A percentile compares a stretch with the other conserved stretches of the same genome.
Evolutionary conservation across 2,329 filamentous ascomycete species (phyloP).

Genomic region (Orbilia quercus): DNA sequence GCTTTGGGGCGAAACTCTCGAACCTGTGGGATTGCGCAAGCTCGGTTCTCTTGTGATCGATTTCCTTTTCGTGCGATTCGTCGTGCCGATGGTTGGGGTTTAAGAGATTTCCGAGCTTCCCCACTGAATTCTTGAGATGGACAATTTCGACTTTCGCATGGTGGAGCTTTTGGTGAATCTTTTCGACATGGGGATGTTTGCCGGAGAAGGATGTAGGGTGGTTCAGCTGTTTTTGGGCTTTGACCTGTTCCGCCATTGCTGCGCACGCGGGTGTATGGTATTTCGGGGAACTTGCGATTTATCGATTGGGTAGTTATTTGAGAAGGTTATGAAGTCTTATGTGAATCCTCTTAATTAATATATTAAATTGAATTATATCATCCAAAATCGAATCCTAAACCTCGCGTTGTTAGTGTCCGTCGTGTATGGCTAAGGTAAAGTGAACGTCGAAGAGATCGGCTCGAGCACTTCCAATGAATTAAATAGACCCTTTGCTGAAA

Average conservation of each 20-base stretch:
- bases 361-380: too few species aligned
- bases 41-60: slow-evolving; percentile 80
- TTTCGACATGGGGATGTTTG: slow-evolving; percentile 42
- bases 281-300: too few species aligned
- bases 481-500: slow-evolving; percentile 15
- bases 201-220: slow-evolving; percentile 33
- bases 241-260: slow-evolving; percentile 35
- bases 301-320: neutral
- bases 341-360: neutral
- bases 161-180: slow-evolving; percentile 61
- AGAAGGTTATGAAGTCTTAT: neutral
- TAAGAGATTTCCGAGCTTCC: slow-evolving; percentile 75
- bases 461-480: slow-evolving; percentile 6
- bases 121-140: slow-evolving; percentile 72
- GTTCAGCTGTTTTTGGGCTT: slow-evolving; percentile 6
- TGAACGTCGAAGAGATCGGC: neutral
- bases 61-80: slow-evolving; percentile 86
- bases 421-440: neutral
- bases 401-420: neutral
- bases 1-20: slow-evolving; percentile 88
- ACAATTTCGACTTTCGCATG: slow-evolving; percentile 68
- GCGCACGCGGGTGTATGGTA: too few species aligned
- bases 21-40: slow-evolving; percentile 82
- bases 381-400: neutral
- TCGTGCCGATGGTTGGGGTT: slow-evolving; percentile 93